Conservation (phyloP, 225 moss, liverwort and hornwort genomes). For the Rhytidiadelphus loreus region DNA sequence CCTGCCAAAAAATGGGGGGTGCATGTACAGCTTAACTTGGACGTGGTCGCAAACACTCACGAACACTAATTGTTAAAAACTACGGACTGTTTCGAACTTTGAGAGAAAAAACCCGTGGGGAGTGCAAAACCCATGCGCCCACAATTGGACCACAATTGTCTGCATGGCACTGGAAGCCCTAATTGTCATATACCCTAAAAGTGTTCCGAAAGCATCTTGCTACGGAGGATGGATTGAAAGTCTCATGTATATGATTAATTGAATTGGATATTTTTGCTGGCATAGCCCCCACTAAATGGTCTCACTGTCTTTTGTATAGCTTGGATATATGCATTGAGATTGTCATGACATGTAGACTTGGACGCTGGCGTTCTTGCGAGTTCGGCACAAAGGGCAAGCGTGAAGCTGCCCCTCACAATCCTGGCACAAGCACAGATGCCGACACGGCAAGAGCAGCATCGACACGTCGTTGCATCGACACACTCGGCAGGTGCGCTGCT, state of each 20-base stretch:
- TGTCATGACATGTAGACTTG: constrained; percentile 88
- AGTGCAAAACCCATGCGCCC: constrained; percentile 10
- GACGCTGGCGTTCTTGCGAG: constrained; percentile 77
- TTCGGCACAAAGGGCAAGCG: constrained; percentile 75
- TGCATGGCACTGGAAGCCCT: constrained; percentile 8
- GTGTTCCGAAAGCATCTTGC: background rate
- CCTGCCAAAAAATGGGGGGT: background rate
- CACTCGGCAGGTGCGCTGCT: constrained; percentile 83
- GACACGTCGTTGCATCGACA: constrained; percentile 92
- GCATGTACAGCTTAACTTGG: constrained; percentile 14
- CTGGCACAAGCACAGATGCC: constrained; percentile 85
- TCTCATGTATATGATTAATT: background rate
- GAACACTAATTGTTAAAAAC: background rate
- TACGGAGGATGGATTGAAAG: background rate
- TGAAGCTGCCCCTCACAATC: constrained; percentile 72
- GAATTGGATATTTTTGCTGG: background rate
- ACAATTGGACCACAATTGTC: background rate
- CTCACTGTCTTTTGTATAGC: background rate
- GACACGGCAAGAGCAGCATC: constrained; percentile 82
- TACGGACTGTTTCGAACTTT: background rate
- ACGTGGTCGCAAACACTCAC: background rate
- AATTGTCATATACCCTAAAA: background rate
- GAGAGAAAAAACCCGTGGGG: background rate
- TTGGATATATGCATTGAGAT: background rate
- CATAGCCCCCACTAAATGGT: background rate